phyloP scores from a whole-genome alignment of 768 basidiomycete genomes.

The Amanita exitialis region DNA sequence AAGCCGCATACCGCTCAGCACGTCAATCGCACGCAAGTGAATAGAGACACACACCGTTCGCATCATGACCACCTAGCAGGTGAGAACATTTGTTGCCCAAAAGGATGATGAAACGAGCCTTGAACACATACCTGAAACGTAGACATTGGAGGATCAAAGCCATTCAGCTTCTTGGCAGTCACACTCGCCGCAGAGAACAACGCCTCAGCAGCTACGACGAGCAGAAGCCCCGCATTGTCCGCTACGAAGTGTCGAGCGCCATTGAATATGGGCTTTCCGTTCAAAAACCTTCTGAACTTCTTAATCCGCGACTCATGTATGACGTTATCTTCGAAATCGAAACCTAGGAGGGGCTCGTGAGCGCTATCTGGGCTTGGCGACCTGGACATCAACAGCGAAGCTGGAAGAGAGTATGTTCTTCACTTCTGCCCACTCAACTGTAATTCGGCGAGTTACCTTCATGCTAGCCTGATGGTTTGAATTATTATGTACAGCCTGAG shows the following conservation, averaged over 20 bases:
- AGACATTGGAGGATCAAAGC: conserved; percentile 46
- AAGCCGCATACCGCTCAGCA: neutral
- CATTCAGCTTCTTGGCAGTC: conserved; percentile 52
- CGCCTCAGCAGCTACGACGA: conserved; percentile 46
- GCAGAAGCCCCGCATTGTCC: conserved; percentile 47
- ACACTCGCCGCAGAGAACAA: conserved; percentile 55
- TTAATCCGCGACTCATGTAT: neutral
- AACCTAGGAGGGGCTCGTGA: neutral
- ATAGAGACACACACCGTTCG: neutral
- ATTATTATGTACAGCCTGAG: too few species aligned
- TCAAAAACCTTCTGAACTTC: neutral
- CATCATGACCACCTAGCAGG: neutral
- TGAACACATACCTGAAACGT: conserved; percentile 37
- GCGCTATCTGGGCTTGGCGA: neutral
- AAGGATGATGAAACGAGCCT: neutral
- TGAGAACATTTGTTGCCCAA: too few species aligned
- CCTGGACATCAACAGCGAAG: neutral
- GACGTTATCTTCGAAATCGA: too few species aligned
- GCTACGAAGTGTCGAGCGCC: conserved; percentile 7
- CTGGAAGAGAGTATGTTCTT: too few species aligned
- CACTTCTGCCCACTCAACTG: too few species aligned
- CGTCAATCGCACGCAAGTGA: neutral
- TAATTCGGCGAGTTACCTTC: too few species aligned
- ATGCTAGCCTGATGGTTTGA: too few species aligned
- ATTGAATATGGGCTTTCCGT: neutral